Conservation (phyloP, 2,329 filamentous ascomycete genomes). For the Cercospora zeina region DNA sequence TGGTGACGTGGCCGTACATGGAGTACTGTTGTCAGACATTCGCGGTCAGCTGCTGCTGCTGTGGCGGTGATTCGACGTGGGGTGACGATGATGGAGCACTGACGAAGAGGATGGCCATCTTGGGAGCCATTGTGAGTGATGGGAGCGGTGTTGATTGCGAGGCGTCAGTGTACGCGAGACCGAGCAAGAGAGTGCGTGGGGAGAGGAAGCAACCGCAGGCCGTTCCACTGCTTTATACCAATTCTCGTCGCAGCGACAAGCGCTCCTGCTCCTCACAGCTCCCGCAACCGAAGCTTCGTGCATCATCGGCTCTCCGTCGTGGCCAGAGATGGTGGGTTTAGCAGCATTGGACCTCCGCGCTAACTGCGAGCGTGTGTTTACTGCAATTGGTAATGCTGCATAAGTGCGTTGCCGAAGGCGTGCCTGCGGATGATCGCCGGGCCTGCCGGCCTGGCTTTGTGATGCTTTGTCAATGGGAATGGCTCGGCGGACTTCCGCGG, state of each 20-base stretch:
- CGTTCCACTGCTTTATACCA: background rate
- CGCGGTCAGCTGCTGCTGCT: background rate
- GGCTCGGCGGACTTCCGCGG: background rate
- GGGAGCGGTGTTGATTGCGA: background rate
- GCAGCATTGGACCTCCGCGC: background rate
- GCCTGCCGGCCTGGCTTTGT: background rate
- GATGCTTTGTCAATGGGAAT: conserved; percentile 13
- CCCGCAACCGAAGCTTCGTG: conserved; percentile 11
- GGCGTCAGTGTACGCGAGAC: background rate
- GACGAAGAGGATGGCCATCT: conserved; percentile 88
- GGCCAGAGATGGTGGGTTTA: background rate
- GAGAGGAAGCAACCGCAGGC: background rate
- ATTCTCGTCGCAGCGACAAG: background rate
- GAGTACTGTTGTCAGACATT: conserved; percentile 22
- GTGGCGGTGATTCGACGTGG: background rate
- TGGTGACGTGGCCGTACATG: conserved; percentile 67
- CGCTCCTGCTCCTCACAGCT: background rate
- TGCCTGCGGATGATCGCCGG: background rate
- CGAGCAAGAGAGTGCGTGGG: background rate
- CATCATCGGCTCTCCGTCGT: background rate
- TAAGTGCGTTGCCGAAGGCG: conserved; percentile 7
- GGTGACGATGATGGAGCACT: conserved; percentile 42
- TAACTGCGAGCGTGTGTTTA: background rate
- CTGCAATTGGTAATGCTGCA: conserved; percentile 6
- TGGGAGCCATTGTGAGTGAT: conserved; percentile 71